Evolutionary conservation across 2,329 filamentous ascomycete species (phyloP), one percentile per base, ranked within the genome.

Genomic region (Akanthomyces lecanii): DNA sequence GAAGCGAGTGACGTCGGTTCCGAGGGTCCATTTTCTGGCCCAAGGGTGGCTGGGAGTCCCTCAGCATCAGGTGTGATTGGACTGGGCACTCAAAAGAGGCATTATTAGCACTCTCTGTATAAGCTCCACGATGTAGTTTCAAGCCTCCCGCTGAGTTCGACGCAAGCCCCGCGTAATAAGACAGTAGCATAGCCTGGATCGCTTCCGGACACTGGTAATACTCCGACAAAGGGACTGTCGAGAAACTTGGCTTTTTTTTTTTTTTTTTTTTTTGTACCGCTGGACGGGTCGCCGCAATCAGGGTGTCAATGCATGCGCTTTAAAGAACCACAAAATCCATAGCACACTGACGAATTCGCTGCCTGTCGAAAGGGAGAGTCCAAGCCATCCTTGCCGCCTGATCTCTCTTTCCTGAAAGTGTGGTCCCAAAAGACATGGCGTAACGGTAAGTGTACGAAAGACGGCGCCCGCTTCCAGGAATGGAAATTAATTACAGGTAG

Each of bases 1-100:
- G 38, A 18, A 38, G 40, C n/a, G n/a, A 42, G 45, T 58, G 55
- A 59, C 56, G 56, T 59, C 56, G 56, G 55, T 58, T 23, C 56
- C 23, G 48, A 52, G 21, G n/a, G 48, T 40, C 33, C 33, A 36
- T 36, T 36, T 36, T 11, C 12, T 40, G 48, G 45, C 56, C 30
- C 45, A 59, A 21, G 30, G 45, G 47, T 42, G 33, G 21, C 18
- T 40, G 30, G 7, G 40, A 50, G 45, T 42, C 21, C 33, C 45
- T 40, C 36, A 54, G 16, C 52, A 25, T 25, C 45, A 28, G 36
- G 33, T 21, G 25, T 28, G 33, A 36, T 36, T 36, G 33, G 33
- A 11, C 33, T 40, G 33, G 51, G 4, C 11, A 40, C 23, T 3
- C 4, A 16, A 40, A 40, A 52, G 14, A 52, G 50, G 28, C 16